phyloP scores from a whole-genome alignment of 2,329 filamentous ascomycete species.

The Aspergillus aculeatus region DNA sequence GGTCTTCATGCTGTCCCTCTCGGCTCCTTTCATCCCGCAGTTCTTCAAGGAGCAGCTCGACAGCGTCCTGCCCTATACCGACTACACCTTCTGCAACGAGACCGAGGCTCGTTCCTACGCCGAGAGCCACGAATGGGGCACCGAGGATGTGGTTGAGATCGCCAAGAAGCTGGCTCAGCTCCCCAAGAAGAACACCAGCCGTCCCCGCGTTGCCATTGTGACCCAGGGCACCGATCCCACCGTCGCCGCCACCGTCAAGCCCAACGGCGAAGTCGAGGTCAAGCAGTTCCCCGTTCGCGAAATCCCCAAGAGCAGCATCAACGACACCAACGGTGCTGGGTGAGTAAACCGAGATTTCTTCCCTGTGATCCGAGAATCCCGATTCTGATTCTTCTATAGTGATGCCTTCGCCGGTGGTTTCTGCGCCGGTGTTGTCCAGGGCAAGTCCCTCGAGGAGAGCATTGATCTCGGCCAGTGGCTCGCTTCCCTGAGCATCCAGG shows the following conservation, averaged over 20 bases:
- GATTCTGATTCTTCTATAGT: constrained; percentile 41
- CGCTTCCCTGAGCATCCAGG: constrained; percentile 87
- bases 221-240: constrained; percentile 94
- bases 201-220: constrained; percentile 82
- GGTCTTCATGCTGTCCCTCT: constrained; percentile 84
- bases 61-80: constrained; percentile 83
- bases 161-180: constrained; percentile 81
- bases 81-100: constrained; percentile 97
- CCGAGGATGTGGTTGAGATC: constrained; percentile 78
- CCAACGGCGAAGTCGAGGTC: constrained; percentile 62
- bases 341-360: constrained; percentile 32
- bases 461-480: constrained; percentile 97
- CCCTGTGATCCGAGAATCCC: neutral
- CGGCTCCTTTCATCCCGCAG: constrained; percentile 91
- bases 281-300: constrained; percentile 78
- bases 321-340: constrained; percentile 93
- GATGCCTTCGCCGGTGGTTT: constrained; percentile 97
- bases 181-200: constrained; percentile 86
- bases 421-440: constrained; percentile 82
- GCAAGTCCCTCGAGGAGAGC: constrained; percentile 72
- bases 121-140: constrained; percentile 71
- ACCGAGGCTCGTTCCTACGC: constrained; percentile 87
- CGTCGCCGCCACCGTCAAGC: constrained; percentile 72
- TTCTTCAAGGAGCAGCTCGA: constrained; percentile 98
- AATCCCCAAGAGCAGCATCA: constrained; percentile 75